These are phyloP conservation scores for Pseudocohnilembus persalinus DNA, from an alignment of 169 alveolate species.

Conservation along the genomic window DNA sequence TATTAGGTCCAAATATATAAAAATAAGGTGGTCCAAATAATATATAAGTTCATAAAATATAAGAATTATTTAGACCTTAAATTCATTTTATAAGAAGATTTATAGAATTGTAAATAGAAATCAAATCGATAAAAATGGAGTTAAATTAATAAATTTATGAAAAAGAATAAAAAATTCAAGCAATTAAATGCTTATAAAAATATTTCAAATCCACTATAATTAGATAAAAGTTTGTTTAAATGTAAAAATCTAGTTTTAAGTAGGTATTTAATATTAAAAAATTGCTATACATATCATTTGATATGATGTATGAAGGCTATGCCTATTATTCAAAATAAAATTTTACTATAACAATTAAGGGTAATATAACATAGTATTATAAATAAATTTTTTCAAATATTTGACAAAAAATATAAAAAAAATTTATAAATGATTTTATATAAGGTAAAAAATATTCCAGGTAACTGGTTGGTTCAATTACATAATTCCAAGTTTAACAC, in stretches of 20 bases:
- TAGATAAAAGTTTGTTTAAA: not conserved
- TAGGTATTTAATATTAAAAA: not conserved
- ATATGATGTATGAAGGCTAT: not conserved
- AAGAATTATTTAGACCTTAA: no score
- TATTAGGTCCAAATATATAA: not conserved
- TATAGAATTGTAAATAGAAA: not conserved
- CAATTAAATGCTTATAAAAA: not conserved
- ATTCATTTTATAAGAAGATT: not conserved
- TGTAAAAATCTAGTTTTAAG: not conserved
- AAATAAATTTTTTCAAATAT: no score
- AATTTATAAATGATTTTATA: no score
- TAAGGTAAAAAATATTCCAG: not conserved
- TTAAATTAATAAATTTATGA: not conserved
- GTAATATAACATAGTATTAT: no score
- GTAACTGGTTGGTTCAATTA: not conserved
- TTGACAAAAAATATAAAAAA: no score
- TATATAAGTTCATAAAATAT: no score
- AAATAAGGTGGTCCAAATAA: not conserved
- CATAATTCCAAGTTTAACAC: not conserved
- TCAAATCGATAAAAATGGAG: not conserved
- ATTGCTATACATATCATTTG: not conserved
- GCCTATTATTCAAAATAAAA: not conserved
- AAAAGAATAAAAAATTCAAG: not conserved
- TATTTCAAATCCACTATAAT: not conserved
- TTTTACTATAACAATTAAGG: not conserved